phyloP scores from a whole-genome alignment of 768 basidiomycete species.

The Lactarius vividus region DNA sequence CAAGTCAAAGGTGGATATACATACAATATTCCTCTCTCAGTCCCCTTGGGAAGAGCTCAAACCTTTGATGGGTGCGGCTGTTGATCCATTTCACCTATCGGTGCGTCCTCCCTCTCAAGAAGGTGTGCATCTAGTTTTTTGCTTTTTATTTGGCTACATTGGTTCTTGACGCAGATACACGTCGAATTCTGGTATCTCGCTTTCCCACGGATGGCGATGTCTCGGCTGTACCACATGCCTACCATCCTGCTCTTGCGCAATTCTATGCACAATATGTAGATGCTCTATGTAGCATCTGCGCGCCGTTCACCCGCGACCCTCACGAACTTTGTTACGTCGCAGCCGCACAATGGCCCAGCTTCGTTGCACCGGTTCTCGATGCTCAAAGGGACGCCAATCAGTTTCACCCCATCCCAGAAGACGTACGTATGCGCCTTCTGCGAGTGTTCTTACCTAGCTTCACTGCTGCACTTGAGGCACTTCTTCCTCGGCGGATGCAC shows the following conservation, averaged over 20 bases:
- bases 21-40: constrained; percentile 61
- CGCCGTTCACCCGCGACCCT: constrained; percentile 62
- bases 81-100: constrained; percentile 69
- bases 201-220: constrained; percentile 33
- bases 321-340: constrained; percentile 73
- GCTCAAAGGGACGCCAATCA: constrained; percentile 33
- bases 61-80: constrained; percentile 65
- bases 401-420: constrained; percentile 28
- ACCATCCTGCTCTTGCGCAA: constrained; percentile 53
- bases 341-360: constrained; percentile 78
- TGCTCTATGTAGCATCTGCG: constrained; percentile 58
- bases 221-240: constrained; percentile 34
- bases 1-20: constrained; percentile 58
- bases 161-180: constrained; percentile 32
- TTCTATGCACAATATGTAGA: constrained; percentile 65
- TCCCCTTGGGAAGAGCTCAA: constrained; percentile 69
- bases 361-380: constrained; percentile 64
- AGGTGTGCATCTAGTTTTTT: constrained; percentile 40
- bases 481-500: constrained; percentile 67
- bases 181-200: constrained; percentile 40
- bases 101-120: constrained; percentile 53
- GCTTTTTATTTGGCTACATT: not conserved
- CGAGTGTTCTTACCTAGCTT: constrained; percentile 63
- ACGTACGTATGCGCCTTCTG: constrained; percentile 63
- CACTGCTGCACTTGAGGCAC: constrained; percentile 56